Evolutionary conservation across 495 filamentous ascomycete species (phyloP).

Genomic region (Aspergillus affinis): DNA sequence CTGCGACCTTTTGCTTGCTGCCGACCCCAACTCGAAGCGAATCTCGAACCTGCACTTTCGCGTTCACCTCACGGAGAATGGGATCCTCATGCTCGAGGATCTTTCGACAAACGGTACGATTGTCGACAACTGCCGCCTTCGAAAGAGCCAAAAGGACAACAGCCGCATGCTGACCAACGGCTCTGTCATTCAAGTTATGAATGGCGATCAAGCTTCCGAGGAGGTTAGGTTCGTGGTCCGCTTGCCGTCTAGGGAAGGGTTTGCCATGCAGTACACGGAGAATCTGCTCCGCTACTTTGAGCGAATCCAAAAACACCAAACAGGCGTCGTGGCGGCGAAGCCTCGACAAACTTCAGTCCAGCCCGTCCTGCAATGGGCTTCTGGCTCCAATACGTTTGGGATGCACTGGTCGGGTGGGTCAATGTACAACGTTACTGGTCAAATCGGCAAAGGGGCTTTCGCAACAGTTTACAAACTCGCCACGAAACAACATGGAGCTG

Average conservation of each 20-base stretch:
- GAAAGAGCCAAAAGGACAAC: slow-evolving; percentile 44
- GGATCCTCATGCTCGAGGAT: slow-evolving; percentile 86
- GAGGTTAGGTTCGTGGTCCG: slow-evolving; percentile 78
- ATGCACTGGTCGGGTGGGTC: slow-evolving; percentile 80
- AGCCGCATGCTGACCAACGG: slow-evolving; percentile 69
- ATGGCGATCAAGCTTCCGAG: slow-evolving; percentile 42
- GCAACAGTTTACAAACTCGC: slow-evolving; percentile 87
- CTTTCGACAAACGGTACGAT: slow-evolving; percentile 89
- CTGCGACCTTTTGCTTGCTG: slow-evolving; percentile 71
- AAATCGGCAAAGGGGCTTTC: slow-evolving; percentile 90
- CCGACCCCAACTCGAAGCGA: slow-evolving; percentile 52
- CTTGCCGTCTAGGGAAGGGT: slow-evolving; percentile 69
- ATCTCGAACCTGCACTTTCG: slow-evolving; percentile 91
- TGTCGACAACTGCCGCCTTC: slow-evolving; percentile 68
- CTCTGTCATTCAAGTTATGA: slow-evolving; percentile 69
- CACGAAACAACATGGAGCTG: slow-evolving; percentile 70
- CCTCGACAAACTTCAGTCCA: slow-evolving; percentile 29
- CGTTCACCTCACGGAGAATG: slow-evolving; percentile 78
- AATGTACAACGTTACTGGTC: slow-evolving; percentile 76
- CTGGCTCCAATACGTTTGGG: slow-evolving; percentile 43
- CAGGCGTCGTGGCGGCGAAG: slow-evolving; percentile 24
- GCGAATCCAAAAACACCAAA: slow-evolving; percentile 27
- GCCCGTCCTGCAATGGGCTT: slow-evolving; percentile 32
- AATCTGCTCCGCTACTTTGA: slow-evolving; percentile 59
- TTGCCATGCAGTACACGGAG: slow-evolving; percentile 54